Base-by-base conservation (phyloP, 2,329 filamentous ascomycete genomes). In the Cytospora piceicola region DNA sequence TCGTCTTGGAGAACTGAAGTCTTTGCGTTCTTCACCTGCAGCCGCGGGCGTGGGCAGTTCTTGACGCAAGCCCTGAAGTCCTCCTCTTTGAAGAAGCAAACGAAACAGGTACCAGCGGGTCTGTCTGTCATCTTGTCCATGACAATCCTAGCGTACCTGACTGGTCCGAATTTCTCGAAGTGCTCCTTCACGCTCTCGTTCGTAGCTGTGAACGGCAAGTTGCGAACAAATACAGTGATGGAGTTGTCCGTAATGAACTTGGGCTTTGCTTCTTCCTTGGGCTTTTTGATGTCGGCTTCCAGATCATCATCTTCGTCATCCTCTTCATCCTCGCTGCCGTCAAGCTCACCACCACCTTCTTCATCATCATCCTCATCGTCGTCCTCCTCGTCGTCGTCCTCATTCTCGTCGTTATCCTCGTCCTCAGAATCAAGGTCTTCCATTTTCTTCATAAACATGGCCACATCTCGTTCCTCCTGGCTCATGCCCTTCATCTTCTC, bases 41-140 rank as follows among this genome's bases (percentile, higher is more conserved):
- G 78, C 66, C 82, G 79, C 34, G 81, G 77, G 30, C 85, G 86
- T 0, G 95, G 95, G 1, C 93, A 91, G 17, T 82, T 84, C 69
- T 88, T 89, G 68, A 97, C 81, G 75, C 95, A 98, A 24, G 82
- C 77, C 74, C 89, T 88, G 70, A 90, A 92, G 73, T 97, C 92
- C 24, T 90, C 86, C 46, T 83, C 80, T 58, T 90, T 89, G 78
- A 89, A 90, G 79, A 99, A 99, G 79, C 93, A 96, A 34, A 98
- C 94, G 73, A 99, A 99, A 4, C 90, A 95, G 36, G 94, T 98
- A 30, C 95, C 95, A 57, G 91, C 92, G 2, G 95, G 92, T 60
- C 92, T 89, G 71, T 94, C 93, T 0, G 93, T 97, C 29, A 88
- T 87, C 56, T 85, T 89, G 75, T 99, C 94, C 75, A 96, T 86